Percentiles rank a stretch among this genome's conserved stretches.
phyloP scores from a whole-genome alignment of 2,329 filamentous ascomycete species.

The Biscogniauxia sp. region DNA sequence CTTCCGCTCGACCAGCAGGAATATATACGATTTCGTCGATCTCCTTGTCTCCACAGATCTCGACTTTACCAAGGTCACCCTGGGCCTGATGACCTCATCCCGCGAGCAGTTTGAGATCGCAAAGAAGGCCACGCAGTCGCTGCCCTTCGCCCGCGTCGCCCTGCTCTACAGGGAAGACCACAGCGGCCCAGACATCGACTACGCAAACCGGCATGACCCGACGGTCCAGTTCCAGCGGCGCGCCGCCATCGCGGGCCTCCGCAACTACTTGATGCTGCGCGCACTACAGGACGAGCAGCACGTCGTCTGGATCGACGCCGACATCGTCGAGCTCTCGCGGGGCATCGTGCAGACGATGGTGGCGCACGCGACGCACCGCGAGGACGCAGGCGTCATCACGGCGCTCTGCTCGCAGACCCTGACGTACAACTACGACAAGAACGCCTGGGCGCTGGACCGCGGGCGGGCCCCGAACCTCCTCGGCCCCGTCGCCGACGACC shows the following conservation, averaged over 20 bases:
- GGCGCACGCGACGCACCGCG: constrained; percentile 22
- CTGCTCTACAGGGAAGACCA: constrained; percentile 22
- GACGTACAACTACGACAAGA: constrained; percentile 36
- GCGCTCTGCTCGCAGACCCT: constrained; percentile 32
- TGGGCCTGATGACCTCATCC: constrained; percentile 29
- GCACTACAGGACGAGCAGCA: constrained; percentile 32
- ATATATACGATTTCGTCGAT: constrained; percentile 31
- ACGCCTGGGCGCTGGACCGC: constrained; percentile 31
- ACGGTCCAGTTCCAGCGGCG: constrained; percentile 27
- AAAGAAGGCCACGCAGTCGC: constrained; percentile 18
- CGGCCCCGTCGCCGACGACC: constrained; percentile 20
- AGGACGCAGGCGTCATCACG: constrained; percentile 33
- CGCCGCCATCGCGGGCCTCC: constrained; percentile 27
- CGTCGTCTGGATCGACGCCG: constrained; percentile 37
- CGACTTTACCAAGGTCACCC: constrained; percentile 24
- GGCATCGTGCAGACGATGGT: constrained; percentile 34
- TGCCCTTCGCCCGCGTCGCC: constrained; percentile 27
- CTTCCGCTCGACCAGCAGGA: constrained; percentile 27
- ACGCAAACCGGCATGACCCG: constrained; percentile 23
- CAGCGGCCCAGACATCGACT: constrained; percentile 14
- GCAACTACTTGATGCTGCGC: constrained; percentile 35
- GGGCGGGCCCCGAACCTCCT: constrained; percentile 11
- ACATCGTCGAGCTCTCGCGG: constrained; percentile 33
- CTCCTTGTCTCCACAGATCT: constrained; percentile 26
- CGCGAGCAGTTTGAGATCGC: constrained; percentile 25